Evolutionary conservation across 305 asterid genomes (phyloP).

Genomic region (Fraxinus platypoda): DNA sequence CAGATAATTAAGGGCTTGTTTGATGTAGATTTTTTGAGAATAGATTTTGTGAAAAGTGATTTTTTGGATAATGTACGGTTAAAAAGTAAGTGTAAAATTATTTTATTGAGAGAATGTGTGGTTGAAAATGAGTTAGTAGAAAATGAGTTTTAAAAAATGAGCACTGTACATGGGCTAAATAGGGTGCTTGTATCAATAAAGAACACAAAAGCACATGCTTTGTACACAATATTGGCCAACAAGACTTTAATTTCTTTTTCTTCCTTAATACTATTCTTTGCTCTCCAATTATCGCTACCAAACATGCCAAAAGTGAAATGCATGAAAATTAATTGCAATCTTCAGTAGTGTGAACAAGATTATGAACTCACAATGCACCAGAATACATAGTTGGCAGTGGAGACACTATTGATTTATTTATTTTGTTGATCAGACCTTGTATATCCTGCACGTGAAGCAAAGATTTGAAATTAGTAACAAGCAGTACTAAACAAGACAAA

Average conservation of each 20-base stretch:
- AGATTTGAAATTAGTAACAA: constrained; percentile 7
- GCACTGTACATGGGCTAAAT: neutral
- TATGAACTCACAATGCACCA: constrained; percentile 73
- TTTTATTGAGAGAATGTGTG: neutral
- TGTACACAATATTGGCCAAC: neutral
- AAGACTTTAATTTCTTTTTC: neutral
- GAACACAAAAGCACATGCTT: neutral
- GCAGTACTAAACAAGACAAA: neutral
- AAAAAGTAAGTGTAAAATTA: neutral
- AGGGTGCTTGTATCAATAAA: neutral
- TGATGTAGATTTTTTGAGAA: neutral
- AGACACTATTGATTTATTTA: constrained; percentile 81
- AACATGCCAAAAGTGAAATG: neutral
- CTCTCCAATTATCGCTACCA: neutral
- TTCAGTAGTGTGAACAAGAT: neutral
- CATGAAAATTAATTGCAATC: neutral
- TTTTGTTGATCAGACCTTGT: constrained; percentile 94
- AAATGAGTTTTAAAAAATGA: neutral
- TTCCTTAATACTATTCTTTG: neutral
- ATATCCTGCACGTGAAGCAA: constrained; percentile 65
- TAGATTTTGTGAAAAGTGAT: neutral
- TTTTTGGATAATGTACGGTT: neutral
- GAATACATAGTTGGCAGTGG: constrained; percentile 89
- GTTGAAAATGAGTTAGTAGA: neutral
- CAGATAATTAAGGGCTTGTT: neutral